These are phyloP conservation scores for Tetrahymena borealis DNA, from an alignment of 73 alveolate genomes.

Conservation along the genomic window DNA sequence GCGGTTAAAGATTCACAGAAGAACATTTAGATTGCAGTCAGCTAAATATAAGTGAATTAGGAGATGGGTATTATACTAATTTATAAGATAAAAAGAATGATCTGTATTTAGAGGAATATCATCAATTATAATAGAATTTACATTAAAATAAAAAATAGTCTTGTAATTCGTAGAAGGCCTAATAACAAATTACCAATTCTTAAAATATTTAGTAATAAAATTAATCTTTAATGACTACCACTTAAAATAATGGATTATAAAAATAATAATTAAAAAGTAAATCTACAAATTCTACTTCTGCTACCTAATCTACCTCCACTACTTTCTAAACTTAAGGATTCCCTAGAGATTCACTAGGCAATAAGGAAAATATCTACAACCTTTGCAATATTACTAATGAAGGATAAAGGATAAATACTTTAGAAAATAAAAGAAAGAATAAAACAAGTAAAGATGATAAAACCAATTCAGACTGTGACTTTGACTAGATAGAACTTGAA, in stretches of 20 bases:
- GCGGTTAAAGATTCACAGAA: neutral
- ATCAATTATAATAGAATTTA: too few species aligned
- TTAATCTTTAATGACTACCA: neutral
- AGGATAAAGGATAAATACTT: neutral
- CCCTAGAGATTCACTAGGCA: neutral
- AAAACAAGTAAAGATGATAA: neutral
- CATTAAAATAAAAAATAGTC: too few species aligned
- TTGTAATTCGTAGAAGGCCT: too few species aligned
- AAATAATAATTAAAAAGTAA: neutral
- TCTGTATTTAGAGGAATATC: neutral
- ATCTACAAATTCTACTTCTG: neutral
- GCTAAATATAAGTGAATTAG: neutral
- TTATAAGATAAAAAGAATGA: neutral
- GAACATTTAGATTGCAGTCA: neutral
- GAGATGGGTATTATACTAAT: neutral
- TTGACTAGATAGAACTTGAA: neutral
- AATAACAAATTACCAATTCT: too few species aligned
- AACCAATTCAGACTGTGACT: neutral
- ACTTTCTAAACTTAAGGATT: neutral
- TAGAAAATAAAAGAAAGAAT: neutral
- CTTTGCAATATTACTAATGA: neutral
- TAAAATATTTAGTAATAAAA: neutral
- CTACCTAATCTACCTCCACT: neutral
- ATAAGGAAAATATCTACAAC: neutral
- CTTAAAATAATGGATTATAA: neutral